phyloP scores from a whole-genome alignment of 1,139 yeast genomes.

The Pichia norvegensis region DNA sequence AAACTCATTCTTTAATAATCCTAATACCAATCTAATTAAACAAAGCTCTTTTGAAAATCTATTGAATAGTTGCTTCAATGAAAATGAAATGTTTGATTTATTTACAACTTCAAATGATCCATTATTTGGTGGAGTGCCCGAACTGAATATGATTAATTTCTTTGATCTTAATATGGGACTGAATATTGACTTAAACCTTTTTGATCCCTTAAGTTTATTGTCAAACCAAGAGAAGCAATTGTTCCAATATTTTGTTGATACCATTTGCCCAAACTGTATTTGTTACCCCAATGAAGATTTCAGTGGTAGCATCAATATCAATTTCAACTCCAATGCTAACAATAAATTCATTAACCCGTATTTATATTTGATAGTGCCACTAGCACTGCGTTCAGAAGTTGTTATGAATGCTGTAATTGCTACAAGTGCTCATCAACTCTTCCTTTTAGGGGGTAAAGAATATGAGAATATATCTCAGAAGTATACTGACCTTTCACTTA shows the following conservation, averaged over 20 bases:
- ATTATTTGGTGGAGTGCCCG: not conserved
- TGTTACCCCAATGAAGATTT: slow-evolving; percentile 24
- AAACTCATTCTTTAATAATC: not conserved
- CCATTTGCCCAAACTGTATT: slow-evolving; percentile 33
- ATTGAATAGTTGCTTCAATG: not conserved
- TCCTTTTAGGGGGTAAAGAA: slow-evolving; percentile 26
- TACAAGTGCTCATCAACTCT: slow-evolving; percentile 32
- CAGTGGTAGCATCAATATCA: not conserved
- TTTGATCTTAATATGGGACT: not conserved
- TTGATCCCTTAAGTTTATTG: not conserved
- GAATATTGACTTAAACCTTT: not conserved
- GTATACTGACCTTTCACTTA: slow-evolving; percentile 27
- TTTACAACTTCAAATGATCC: not conserved
- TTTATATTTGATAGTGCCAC: slow-evolving; percentile 31
- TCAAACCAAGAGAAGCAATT: slow-evolving; percentile 21
- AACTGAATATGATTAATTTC: not conserved
- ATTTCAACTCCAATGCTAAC: slow-evolving; percentile 1
- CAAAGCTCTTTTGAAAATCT: not conserved
- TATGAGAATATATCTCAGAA: slow-evolving; percentile 26
- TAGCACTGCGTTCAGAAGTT: slow-evolving; percentile 28
- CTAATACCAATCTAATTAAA: not conserved
- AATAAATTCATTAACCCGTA: slow-evolving; percentile 31
- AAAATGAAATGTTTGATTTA: not conserved
- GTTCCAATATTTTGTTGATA: slow-evolving; percentile 29
- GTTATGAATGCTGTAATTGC: slow-evolving; percentile 32